phyloP scores from a whole-genome alignment of 2,329 filamentous ascomycete species.

The Epichloe gansuensis region DNA sequence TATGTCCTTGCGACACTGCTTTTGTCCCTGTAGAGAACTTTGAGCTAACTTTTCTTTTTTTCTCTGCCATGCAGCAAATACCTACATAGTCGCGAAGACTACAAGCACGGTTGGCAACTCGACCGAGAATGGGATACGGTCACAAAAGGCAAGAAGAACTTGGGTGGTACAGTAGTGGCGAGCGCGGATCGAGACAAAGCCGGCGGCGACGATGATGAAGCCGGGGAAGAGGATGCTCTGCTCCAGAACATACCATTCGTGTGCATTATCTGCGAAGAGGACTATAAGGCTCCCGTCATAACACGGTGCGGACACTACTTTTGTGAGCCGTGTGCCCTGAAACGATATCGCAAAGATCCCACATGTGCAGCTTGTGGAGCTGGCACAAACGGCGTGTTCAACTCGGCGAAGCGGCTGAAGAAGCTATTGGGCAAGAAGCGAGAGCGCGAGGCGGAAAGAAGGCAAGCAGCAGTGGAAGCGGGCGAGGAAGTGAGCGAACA shows the following conservation, averaged over 20 bases:
- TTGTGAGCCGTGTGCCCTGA: conserved; percentile 78
- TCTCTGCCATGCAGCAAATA: conserved; percentile 40
- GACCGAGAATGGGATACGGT: conserved; percentile 87
- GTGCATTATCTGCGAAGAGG: conserved; percentile 71
- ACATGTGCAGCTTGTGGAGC: conserved; percentile 75
- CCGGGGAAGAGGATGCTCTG: conserved; percentile 48
- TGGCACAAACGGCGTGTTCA: conserved; percentile 83
- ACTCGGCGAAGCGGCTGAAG: conserved; percentile 69
- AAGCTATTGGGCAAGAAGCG: conserved; percentile 66
- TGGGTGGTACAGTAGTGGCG: conserved; percentile 47
- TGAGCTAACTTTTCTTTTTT: not conserved
- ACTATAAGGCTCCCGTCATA: conserved; percentile 68
- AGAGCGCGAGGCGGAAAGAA: conserved; percentile 44
- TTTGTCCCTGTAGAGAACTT: not conserved
- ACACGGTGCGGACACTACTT: conserved; percentile 96
- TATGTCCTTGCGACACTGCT: too few relatives aligned
- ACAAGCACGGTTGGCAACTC: conserved; percentile 89
- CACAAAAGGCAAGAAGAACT: conserved; percentile 55
- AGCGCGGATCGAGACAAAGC: conserved; percentile 37
- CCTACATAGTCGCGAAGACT: conserved; percentile 62
- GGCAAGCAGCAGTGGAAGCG: conserved; percentile 37
- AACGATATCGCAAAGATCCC: conserved; percentile 75
- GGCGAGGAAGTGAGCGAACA: conserved; percentile 37
- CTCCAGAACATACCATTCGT: conserved; percentile 79
- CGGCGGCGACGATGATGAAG: conserved; percentile 35